Base-by-base conservation (phyloP, 2,329 filamentous ascomycete species). In the Teratosphaeriaceae sp. region DNA sequence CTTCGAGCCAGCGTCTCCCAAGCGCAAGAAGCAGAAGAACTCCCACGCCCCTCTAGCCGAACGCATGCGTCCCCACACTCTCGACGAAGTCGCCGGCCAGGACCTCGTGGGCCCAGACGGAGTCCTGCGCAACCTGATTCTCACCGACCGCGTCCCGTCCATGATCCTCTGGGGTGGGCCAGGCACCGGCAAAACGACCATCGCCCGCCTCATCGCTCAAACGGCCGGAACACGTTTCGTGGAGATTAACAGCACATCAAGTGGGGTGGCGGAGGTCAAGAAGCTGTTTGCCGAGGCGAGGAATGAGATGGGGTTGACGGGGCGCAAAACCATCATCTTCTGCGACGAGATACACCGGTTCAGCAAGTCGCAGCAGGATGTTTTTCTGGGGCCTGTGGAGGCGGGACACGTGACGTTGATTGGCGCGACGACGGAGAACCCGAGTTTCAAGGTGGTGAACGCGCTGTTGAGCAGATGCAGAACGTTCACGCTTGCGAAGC, bases 311-410 rank as follows among this genome's bases (percentile, higher is more conserved):
- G 70, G 73, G 1, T 70, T 97, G 40, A 94, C 88, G 0, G 90
- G 90, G 1, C 77, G 88, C 48, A 90, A 86, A 67, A 97, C 92
- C 0, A 94, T 98, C 50, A 80, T 98, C 50, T 98, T 98, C 64
- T 96, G 90, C 68, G 92, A 98, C 67, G 92, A 97, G 70, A 92
- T 96, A 37, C 88, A 95, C 65, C 72, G 90, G 21, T 95, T 95
- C 71, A 85, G 78, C 54, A 96, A 95, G 66, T 76, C 82, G 0
- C 92, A 97, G 63, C 92, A 98, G 61, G 92, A 97, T 65, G 85
- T 96, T 1, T 97, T 97, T 55, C 72, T 98, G 1, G 87, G 84
- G 13, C 90, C 90, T 0, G 90, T 97, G 18, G 92, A 98, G 66
- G 82, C 82, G 1, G 92, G 92, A 5, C 85, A 85, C 21, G 83